Percentiles rank a stretch among this genome's conserved stretches.
These are phyloP conservation scores for Chalaropsis ovoidea DNA, from an alignment of 2,329 filamentous ascomycete genomes.

Conservation along the genomic window DNA sequence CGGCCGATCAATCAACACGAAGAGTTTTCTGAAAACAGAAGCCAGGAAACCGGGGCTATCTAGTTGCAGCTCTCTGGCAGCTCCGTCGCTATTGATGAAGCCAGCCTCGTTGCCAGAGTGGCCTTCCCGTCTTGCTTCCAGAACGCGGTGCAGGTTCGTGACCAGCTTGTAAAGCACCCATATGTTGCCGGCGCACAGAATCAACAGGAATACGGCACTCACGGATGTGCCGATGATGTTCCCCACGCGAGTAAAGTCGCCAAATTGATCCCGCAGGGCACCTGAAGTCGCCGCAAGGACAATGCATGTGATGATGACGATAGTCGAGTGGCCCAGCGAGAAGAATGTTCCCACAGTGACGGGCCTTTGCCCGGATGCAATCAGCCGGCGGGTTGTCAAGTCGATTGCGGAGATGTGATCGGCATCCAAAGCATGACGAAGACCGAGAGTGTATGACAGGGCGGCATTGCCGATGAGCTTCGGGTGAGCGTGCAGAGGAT, in stretches of 20 bases:
- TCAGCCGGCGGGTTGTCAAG: constrained; percentile 80
- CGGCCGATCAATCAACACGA: constrained; percentile 60
- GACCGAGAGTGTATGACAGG: constrained; percentile 76
- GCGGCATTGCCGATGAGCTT: constrained; percentile 68
- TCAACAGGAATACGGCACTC: constrained; percentile 68
- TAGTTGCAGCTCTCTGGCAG: constrained; percentile 50
- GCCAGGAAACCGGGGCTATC: constrained; percentile 70
- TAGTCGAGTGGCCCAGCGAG: constrained; percentile 83
- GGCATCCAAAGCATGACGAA: constrained; percentile 94
- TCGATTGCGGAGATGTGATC: constrained; percentile 84
- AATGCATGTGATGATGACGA: constrained; percentile 81
- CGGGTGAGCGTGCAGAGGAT: constrained; percentile 45
- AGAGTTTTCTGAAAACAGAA: constrained; percentile 60
- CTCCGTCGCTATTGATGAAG: constrained; percentile 30
- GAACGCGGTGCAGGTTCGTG: constrained; percentile 52
- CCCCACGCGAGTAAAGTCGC: constrained; percentile 66
- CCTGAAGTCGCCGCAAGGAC: constrained; percentile 86
- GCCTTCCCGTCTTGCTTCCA: constrained; percentile 36
- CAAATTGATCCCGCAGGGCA: constrained; percentile 70
- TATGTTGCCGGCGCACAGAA: constrained; percentile 72
- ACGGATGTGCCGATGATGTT: constrained; percentile 84
- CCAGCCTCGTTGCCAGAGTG: constrained; percentile 29
- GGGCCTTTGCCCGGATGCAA: constrained; percentile 73
- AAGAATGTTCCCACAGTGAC: constrained; percentile 94
- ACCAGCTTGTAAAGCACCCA: constrained; percentile 76